Base-by-base conservation (phyloP, 345 rosid genomes). In the Cardamine chenopodiifolia region DNA sequence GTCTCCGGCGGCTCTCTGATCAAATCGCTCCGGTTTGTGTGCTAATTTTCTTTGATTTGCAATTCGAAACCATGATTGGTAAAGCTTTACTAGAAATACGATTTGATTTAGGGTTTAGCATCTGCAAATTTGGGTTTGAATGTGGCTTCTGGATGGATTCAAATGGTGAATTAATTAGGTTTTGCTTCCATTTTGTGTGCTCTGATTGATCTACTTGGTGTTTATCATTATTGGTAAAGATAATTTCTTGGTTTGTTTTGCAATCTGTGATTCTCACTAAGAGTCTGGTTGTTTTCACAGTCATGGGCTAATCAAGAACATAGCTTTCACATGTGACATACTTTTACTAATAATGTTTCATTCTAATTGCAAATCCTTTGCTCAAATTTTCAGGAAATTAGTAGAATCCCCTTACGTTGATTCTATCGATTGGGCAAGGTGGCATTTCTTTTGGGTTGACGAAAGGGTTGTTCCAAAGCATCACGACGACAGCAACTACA, bases 371-470 rank as follows among this genome's bases (percentile, higher is more conserved):
- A 14, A 29, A 60, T 50, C 4, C 0, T 67, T 18, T 70, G 9
- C 6, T 8, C 48, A 69, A 22, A 61, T 70, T 68, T 75, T 1
- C 79, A 92, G 97, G 88, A 92, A 90, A 77, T 70, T 92, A 60
- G 81, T 72, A 60, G 91, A 86, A 14, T 69, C 83, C 3, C 97
- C 91, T 15, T 84, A 83, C 15, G n/a, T 81, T 57, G 88, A 89
- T 66, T 78, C 83, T 4, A 82, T 95, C 29, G 97, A 95, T 34
- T 95, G 99, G 99, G 85, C 89, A 34, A 89, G 79, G 70, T 95
- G 99, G 97, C 92, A 89, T 52, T 85, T 95, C 19, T 90, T 95
- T 66, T 92, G 99, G 97, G 92, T 87, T 13, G 98, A 95, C 26
- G 98, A 95, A 82, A 85, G 94, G 20, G 97, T 95, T 67, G 97